phyloP scores from a whole-genome alignment of 257 asterid genomes.

The Echites panduratus region DNA sequence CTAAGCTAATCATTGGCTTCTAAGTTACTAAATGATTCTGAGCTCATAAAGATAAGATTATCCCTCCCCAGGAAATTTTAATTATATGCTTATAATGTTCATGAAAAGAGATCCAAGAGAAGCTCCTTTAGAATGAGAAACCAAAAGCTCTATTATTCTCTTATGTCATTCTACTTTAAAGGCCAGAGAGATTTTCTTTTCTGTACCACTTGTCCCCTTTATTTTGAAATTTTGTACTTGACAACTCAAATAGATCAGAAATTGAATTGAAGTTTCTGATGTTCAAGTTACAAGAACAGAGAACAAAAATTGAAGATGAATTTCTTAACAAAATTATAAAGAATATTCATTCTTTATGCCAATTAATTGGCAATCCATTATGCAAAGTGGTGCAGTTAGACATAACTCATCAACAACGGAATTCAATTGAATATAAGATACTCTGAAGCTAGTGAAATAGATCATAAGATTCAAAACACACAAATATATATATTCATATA shows the following conservation, averaged over 20 bases:
- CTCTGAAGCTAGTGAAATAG: background rate
- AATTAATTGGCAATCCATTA: background rate
- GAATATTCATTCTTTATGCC: background rate
- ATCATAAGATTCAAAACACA: background rate
- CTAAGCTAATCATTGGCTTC: background rate
- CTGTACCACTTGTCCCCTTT: background rate
- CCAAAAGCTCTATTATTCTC: background rate
- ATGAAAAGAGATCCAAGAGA: background rate
- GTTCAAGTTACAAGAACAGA: background rate
- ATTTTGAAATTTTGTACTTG: background rate
- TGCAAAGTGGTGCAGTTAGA: background rate
- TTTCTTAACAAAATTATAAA: background rate
- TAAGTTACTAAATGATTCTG: background rate
- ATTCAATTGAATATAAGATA: background rate
- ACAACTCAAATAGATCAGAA: background rate
- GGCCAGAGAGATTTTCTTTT: background rate
- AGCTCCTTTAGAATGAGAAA: background rate
- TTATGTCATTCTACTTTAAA: background rate
- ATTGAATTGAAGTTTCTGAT: background rate
- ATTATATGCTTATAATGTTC: background rate
- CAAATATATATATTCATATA: too few species aligned
- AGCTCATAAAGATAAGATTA: background rate
- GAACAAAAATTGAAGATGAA: background rate
- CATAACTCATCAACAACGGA: background rate
- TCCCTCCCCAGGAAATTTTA: background rate